Evolutionary conservation across 352 stramenopile genomes (phyloP).

Genomic region (Globisporangium solare): DNA sequence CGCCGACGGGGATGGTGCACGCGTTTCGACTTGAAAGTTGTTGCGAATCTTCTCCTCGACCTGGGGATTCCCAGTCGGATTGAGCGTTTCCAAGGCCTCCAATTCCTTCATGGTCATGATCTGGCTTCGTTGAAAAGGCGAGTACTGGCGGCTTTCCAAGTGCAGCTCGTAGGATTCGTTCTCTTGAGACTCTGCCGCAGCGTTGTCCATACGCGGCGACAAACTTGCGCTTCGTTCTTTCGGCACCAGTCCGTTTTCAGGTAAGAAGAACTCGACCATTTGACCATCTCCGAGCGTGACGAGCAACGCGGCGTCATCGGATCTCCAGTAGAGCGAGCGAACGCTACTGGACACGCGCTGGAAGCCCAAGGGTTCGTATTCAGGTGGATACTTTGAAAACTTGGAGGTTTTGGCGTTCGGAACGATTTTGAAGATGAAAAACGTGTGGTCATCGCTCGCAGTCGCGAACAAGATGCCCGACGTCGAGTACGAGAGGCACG

Average conservation of each 20-base stretch:
- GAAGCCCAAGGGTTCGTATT: constrained; percentile 80
- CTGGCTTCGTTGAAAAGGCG: constrained; percentile 35
- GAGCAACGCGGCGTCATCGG: constrained; percentile 62
- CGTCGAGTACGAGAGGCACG: constrained; percentile 61
- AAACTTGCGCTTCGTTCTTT: constrained; percentile 3
- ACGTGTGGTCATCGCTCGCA: constrained; percentile 63
- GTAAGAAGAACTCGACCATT: constrained; percentile 68
- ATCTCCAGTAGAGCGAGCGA: constrained; percentile 56
- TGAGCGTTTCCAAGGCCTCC: constrained; percentile 35
- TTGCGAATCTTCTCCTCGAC: constrained; percentile 44
- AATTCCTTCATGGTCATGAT: constrained; percentile 51
- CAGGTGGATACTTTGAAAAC: constrained; percentile 43
- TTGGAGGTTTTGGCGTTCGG: constrained; percentile 45
- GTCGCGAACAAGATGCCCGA: constrained; percentile 73
- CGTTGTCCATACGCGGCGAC: constrained; percentile 9
- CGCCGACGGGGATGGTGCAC: constrained; percentile 17
- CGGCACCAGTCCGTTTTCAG: constrained; percentile 20
- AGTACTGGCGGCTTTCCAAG: constrained; percentile 35
- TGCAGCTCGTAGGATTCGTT: constrained; percentile 48
- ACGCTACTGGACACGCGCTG: constrained; percentile 33
- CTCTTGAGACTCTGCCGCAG: constrained; percentile 21
- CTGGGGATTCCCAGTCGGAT: constrained; percentile 29
- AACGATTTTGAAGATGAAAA: constrained; percentile 85
- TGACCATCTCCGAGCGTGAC: constrained; percentile 49
- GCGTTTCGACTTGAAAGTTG: constrained; percentile 44